Conservation (phyloP, 148 eudicot genomes). For the Hydrangea macrophylla region DNA sequence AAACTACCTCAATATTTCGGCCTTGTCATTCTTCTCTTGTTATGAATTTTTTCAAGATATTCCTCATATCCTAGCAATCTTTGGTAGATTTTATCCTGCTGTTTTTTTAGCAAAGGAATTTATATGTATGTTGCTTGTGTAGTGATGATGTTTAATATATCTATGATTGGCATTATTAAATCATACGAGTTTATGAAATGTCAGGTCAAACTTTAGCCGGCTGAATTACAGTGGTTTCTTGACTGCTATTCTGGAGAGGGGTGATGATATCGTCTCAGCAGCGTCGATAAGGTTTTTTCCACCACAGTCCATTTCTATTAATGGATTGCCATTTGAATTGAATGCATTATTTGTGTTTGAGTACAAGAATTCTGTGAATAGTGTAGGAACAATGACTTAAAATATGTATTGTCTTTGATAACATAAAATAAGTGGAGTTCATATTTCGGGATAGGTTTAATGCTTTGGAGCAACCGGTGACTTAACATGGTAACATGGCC, state of each 20-base stretch:
- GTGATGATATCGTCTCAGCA: constrained; percentile 67
- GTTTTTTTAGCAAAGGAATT: too few relatives aligned
- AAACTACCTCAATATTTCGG: background rate
- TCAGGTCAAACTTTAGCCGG: constrained; percentile 79
- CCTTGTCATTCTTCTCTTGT: background rate
- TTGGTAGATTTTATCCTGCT: too few relatives aligned
- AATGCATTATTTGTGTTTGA: constrained; percentile 4
- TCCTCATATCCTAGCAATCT: background rate
- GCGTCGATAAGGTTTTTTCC: constrained; percentile 72
- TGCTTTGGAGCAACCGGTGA: too few relatives aligned
- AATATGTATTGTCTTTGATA: background rate
- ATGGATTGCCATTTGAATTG: background rate
- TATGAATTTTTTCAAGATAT: background rate
- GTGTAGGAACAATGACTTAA: background rate
- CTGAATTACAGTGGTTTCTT: constrained; percentile 67
- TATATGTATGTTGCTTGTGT: too few relatives aligned
- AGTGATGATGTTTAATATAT: background rate
- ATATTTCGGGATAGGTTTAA: too few relatives aligned
- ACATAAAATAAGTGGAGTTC: too few relatives aligned
- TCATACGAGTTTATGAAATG: constrained; percentile 4
- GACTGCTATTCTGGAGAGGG: constrained; percentile 77
- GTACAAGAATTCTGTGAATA: background rate
- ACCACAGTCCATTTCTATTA: too few relatives aligned
- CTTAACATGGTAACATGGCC: too few relatives aligned
- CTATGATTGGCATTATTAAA: background rate